Evolutionary conservation across 1,284 basidiomycete genomes (phyloP).

Genomic region (Ustilago hordei): DNA sequence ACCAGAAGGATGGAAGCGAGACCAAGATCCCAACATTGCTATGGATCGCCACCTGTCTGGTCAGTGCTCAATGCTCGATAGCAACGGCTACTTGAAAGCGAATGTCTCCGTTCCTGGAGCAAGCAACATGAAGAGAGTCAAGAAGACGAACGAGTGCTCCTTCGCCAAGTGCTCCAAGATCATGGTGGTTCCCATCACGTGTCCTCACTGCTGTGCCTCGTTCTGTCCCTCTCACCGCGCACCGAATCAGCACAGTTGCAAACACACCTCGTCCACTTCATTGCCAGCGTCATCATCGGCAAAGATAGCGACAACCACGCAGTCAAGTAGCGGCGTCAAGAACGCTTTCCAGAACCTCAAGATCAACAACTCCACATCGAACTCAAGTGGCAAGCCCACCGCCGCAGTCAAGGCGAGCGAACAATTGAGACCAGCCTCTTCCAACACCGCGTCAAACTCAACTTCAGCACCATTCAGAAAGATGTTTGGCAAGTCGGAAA

Average conservation of each 20-base stretch:
- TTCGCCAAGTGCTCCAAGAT: conserved; percentile 58
- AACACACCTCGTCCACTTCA: conserved; percentile 21
- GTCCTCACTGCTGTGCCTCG: conserved; percentile 43
- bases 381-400: conserved; percentile 7
- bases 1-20: conserved; percentile 56
- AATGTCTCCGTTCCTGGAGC: conserved; percentile 6
- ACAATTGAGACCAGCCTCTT: neutral
- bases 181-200: conserved; percentile 63
- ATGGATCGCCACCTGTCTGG: conserved; percentile 61
- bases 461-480: conserved; percentile 33
- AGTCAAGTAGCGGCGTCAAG: conserved; percentile 29
- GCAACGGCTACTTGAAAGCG: conserved; percentile 34
- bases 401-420: neutral
- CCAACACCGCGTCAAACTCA: conserved; percentile 5
- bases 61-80: conserved; percentile 52
- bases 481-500: conserved; percentile 58
- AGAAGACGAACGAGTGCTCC: conserved; percentile 58
- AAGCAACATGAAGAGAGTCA: conserved; percentile 32
- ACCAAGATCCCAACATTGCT: conserved; percentile 63
- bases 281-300: conserved; percentile 30
- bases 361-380: conserved; percentile 23
- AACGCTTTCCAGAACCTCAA: conserved; percentile 41
- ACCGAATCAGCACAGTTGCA: conserved; percentile 56
- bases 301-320: conserved; percentile 6
- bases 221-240: conserved; percentile 64